Percentiles rank a stretch among this genome's conserved stretches.
Evolutionary conservation across 495 filamentous ascomycete species (phyloP).

Genomic region (Bacidia rubella): DNA sequence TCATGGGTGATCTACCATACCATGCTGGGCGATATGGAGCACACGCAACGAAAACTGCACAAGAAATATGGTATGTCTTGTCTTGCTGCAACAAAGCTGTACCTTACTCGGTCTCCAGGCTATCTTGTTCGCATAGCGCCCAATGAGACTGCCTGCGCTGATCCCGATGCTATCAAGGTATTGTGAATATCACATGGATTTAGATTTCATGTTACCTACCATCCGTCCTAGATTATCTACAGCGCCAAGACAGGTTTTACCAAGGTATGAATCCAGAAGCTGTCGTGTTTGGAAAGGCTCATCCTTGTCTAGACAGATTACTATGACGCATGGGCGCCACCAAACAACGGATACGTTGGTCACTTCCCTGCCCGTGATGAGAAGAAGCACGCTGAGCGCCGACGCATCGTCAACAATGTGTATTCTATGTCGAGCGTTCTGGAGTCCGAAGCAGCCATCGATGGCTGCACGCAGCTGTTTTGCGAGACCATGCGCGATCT

Average conservation of each 20-base stretch:
- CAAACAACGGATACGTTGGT: slow-evolving; percentile 12
- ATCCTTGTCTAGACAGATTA: slow-evolving; percentile 15
- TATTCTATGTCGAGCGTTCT: slow-evolving; percentile 24
- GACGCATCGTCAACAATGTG: slow-evolving; percentile 22
- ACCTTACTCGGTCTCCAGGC: too few relatives aligned
- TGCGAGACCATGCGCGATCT: slow-evolving; percentile 17
- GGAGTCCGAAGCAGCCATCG: slow-evolving; percentile 21
- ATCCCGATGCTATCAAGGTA: too few relatives aligned
- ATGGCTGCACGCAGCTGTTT: slow-evolving; percentile 20
- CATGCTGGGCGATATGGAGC: too few relatives aligned
- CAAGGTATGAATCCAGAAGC: slow-evolving; percentile 1
- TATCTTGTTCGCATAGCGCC: too few relatives aligned
- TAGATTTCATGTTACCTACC: too few relatives aligned
- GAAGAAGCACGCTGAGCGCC: slow-evolving; percentile 20
- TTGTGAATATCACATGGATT: too few relatives aligned
- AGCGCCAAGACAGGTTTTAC: slow-evolving; percentile 12
- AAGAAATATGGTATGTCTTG: too few relatives aligned
- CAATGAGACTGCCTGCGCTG: too few relatives aligned
- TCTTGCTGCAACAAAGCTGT: too few relatives aligned
- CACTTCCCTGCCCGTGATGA: slow-evolving; percentile 16
- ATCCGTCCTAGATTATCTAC: slow-evolving; percentile 15
- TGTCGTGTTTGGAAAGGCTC: background rate
- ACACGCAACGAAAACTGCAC: too few relatives aligned
- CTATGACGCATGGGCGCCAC: slow-evolving; percentile 13
- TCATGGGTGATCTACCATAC: too few relatives aligned